Evolutionary conservation across 805 yeast species (phyloP).

Genomic region (Tetrapisispora iriomotensis): DNA sequence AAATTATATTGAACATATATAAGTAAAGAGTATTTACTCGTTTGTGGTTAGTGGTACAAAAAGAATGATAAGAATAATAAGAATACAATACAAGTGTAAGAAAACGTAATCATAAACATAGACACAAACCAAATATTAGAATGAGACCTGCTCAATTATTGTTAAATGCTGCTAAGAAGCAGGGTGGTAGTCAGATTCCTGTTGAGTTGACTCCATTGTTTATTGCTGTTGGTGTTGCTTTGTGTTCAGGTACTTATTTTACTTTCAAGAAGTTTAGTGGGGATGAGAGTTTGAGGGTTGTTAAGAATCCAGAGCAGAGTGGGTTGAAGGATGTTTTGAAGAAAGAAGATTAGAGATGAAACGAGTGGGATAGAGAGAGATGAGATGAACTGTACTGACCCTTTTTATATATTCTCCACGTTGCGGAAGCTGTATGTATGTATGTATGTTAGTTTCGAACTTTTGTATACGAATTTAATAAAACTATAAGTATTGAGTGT

Average conservation of each 20-base stretch:
- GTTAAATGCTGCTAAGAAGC: slow-evolving; percentile 38
- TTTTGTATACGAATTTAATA: neutral
- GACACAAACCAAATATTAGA: too few relatives aligned
- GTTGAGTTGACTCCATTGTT: slow-evolving; percentile 51
- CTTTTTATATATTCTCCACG: neutral
- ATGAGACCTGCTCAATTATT: slow-evolving; percentile 44
- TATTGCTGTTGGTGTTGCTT: slow-evolving; percentile 46
- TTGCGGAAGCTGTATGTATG: neutral
- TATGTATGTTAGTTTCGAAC: neutral
- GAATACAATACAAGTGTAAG: too few relatives aligned
- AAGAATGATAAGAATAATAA: too few relatives aligned
- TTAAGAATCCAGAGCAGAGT: slow-evolving; percentile 35
- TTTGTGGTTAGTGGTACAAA: too few relatives aligned
- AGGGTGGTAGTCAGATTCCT: slow-evolving; percentile 34
- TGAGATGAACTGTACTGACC: neutral
- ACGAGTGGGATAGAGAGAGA: neutral
- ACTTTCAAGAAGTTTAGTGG: slow-evolving; percentile 40
- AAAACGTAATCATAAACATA: neutral
- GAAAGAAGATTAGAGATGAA: slow-evolving; percentile 6
- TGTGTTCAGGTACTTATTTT: slow-evolving; percentile 41
- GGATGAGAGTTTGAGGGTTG: slow-evolving; percentile 41
- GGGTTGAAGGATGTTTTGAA: slow-evolving; percentile 23
- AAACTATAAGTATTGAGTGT: too few relatives aligned
- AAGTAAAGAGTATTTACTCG: too few relatives aligned
- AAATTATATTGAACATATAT: too few relatives aligned